Base-by-base conservation (phyloP, 495 filamentous ascomycete genomes). In the Penicillium dipodomyicola region DNA sequence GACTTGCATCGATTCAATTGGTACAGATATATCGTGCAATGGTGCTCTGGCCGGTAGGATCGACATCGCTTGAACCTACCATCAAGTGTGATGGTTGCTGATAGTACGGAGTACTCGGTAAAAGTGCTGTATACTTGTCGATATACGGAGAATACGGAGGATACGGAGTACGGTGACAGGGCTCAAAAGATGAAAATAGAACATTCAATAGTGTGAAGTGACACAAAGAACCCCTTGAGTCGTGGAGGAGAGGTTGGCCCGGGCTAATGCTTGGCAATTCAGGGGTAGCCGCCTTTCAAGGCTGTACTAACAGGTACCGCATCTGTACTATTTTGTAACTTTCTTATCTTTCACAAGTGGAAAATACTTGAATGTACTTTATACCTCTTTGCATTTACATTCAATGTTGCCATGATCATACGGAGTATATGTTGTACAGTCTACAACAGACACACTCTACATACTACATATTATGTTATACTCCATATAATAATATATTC, bases 161-260 rank as follows among this genome's bases (percentile, higher is more conserved):
- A 27, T 17, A 29, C 41, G 17, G 17, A 14, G 30, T 17, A 29
- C 41, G 25, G 23, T 33, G 30, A 52, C 8, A 39, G n/a, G 35
- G 30, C 11, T 33, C 7, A 9, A 39, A 23, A 41, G 6, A 45
- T 43, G 33, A 58, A 62, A 59, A 63, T 60, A 60, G 65, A 54
- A 58, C 45, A 45, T 55, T 64, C 64, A 67, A 62, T 67, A 69
- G 64, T 66, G 30, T 23, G 29, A 50, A 51, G 35, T 25, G 37
- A 23, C 32, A 48, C 35, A 42, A 29, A 46, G 23, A 52, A 47
- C 27, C 64, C 66, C 66, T 69, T 69, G 66, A 69, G 59, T 69
- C 63, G 60, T 59, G 52, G 55, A 60, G 48, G 45, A 35, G 50
- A 52, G 39, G 55, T 56, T 56, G 25, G 54, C 25, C 53, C 53